These are phyloP conservation scores for Exobasidium cylindrosporum DNA, from an alignment of 1,284 basidiomycete species.

Conservation along the genomic window DNA sequence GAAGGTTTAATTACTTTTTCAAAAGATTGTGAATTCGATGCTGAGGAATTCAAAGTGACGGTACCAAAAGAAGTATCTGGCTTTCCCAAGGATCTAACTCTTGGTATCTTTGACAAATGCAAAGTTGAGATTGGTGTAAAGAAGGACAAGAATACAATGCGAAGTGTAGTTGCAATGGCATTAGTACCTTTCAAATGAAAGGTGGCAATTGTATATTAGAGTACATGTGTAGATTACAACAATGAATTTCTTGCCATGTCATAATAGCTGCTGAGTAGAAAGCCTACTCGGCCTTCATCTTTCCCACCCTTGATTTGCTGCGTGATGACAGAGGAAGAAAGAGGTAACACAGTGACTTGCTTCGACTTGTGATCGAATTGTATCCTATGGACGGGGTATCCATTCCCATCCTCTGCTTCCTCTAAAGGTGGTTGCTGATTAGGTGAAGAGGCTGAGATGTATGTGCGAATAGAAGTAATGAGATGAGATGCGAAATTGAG, in stretches of 20 bases:
- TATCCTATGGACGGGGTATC: constrained; percentile 31
- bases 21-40: constrained; percentile 80
- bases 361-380: constrained; percentile 34
- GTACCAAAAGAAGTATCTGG: constrained; percentile 60
- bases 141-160: constrained; percentile 89
- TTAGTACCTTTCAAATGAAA: constrained; percentile 58
- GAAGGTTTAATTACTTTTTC: constrained; percentile 93
- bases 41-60: constrained; percentile 81
- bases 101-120: constrained; percentile 81
- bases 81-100: constrained; percentile 28
- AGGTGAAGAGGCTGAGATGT: constrained; percentile 6
- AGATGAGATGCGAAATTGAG: constrained; percentile 71
- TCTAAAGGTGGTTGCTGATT: constrained; percentile 17
- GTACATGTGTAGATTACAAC: neutral
- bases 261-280: constrained; percentile 32
- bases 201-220: neutral
- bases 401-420: neutral
- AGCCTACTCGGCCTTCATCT: constrained; percentile 27
- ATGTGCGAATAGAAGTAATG: constrained; percentile 61
- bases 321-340: constrained; percentile 16
- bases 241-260: neutral
- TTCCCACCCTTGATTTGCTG: constrained; percentile 27
- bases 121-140: constrained; percentile 83
- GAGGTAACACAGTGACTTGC: constrained; percentile 14
- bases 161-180: constrained; percentile 86